Evolutionary conservation across 2,329 filamentous ascomycete genomes (phyloP).

Genomic region (Fusarium austroafricanum): DNA sequence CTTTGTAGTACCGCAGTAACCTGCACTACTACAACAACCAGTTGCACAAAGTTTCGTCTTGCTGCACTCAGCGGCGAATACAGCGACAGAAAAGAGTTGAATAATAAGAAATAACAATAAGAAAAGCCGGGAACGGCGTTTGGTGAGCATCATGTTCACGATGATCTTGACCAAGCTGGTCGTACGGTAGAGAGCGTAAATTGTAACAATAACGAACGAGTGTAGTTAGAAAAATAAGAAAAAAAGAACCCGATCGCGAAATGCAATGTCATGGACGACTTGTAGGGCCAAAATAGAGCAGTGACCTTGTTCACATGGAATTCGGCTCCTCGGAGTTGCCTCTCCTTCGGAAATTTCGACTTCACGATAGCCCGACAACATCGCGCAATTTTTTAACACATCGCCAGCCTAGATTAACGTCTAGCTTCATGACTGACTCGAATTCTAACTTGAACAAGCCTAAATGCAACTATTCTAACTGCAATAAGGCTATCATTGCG

Average conservation of each 20-base stretch:
- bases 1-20: constrained; percentile 41
- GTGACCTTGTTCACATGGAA: neutral
- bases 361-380: neutral
- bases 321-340: neutral
- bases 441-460: neutral
- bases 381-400: neutral
- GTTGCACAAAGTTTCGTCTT: constrained; percentile 29
- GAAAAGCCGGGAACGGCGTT: neutral
- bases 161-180: too few relatives aligned
- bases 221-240: neutral
- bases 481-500: neutral
- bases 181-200: neutral
- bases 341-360: neutral
- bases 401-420: neutral
- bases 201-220: neutral
- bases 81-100: neutral
- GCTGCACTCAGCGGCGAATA: constrained; percentile 8
- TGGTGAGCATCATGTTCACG: neutral
- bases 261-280: neutral
- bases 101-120: neutral
- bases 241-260: neutral
- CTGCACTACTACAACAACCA: constrained; percentile 35
- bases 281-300: neutral
- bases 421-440: neutral
- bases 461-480: neutral